Conservation (phyloP, 2,329 filamentous ascomycete species). For the Chaetomiaceae sp. region DNA sequence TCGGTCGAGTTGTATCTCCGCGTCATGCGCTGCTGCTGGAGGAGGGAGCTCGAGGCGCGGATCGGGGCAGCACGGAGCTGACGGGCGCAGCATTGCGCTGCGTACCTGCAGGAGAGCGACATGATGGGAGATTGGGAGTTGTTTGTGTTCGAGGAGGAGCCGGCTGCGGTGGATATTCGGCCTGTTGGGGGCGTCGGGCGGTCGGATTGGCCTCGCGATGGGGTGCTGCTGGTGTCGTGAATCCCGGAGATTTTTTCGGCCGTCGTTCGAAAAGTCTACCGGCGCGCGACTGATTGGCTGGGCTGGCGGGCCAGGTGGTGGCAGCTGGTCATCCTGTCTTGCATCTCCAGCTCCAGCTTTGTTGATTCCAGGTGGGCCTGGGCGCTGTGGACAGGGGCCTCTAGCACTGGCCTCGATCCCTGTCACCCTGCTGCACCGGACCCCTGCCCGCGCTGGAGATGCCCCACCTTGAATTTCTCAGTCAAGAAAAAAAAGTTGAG, state of each 20-base stretch:
- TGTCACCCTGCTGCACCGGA: constrained; percentile 3
- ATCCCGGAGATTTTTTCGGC: constrained; percentile 26
- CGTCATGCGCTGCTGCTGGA: constrained; percentile 45
- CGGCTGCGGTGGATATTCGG: constrained; percentile 8
- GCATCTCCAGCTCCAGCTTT: background rate
- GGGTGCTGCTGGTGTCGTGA: constrained; percentile 17
- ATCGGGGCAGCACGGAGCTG: constrained; percentile 47
- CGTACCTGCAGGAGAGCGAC: constrained; percentile 59
- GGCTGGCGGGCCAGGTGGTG: background rate
- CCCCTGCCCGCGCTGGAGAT: constrained; percentile 11
- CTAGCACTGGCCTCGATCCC: background rate
- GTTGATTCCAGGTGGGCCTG: background rate
- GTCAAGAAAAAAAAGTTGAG: constrained; percentile 35
- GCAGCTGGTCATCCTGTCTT: background rate
- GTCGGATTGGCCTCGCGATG: constrained; percentile 18
- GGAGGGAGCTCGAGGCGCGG: constrained; percentile 39
- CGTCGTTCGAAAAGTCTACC: constrained; percentile 24
- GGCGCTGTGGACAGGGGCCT: constrained; percentile 1
- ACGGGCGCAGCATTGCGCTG: constrained; percentile 60
- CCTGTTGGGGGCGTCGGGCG: constrained; percentile 10
- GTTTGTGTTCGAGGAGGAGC: background rate
- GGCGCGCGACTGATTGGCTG: constrained; percentile 19
- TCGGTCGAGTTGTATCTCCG: constrained; percentile 89
- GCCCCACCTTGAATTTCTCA: constrained; percentile 21
- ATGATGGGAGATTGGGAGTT: constrained; percentile 39